Base-by-base conservation (phyloP, 2,329 filamentous ascomycete species). In the Penicillium freii region DNA sequence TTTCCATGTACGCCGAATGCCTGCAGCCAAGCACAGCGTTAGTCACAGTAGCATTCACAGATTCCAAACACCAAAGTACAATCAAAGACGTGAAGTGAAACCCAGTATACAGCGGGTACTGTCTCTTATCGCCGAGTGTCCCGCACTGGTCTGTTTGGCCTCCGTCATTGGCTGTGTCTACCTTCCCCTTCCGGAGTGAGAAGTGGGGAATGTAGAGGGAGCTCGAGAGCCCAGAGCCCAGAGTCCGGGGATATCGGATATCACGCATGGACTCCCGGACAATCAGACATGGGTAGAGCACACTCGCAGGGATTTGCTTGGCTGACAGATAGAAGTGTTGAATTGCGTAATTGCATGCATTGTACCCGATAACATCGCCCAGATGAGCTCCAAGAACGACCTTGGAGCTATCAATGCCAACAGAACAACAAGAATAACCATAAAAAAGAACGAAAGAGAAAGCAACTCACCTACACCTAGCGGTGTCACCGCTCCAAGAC, bases 401-500 rank as follows among this genome's bases (percentile, higher is more conserved):
- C 17, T 55, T 10, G 21, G 45, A 43, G 54, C 25, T 58, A 25
- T 34, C 39, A 46, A 57, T 29, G 23, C 42, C 17, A 51, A 23
- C 53, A 31, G 51, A 45, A 45, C 36, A 40, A 46, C 34, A 54
- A 58, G 48, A 33, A 55, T 1, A 21, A 54, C 11, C 29, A 33
- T 5, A 6, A 6, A 33, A 51, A n/a, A n/a, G n/a, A n/a, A n/a
- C n/a, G 51, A 52, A 31, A 53, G 23, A 38, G 38, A 15, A 56
- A 38, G 34, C 45, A 50, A 73, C 74, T 62, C 70, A 86, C 84
- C 91, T 57, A 95, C 86, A 60, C 90, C 92, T 27, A 97, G 80
- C 57, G 92, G 92, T 64, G 90, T 91, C 67, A 94, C 83, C 71
- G 89, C 89, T 61, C 91, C 90, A 49, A 94, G 80, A 69, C 91